Evolutionary conservation across 2,329 filamentous ascomycete genomes (phyloP).

Genomic region (Clonostachys chloroleuca): DNA sequence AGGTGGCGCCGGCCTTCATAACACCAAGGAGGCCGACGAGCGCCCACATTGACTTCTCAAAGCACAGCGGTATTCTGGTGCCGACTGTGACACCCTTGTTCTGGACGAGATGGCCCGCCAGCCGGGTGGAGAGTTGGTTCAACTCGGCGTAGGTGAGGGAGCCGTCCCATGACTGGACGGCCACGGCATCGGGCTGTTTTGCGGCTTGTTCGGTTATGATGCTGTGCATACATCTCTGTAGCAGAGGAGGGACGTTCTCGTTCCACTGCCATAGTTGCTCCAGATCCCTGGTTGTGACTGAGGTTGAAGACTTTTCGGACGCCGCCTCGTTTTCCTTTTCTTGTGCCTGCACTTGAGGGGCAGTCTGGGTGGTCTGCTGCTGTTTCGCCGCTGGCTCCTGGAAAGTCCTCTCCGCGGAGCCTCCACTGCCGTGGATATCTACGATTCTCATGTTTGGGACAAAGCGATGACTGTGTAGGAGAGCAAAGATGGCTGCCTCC

Average conservation of each 20-base stretch:
- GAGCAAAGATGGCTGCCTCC: no score
- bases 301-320: no score
- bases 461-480: no score
- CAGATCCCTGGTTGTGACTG: slow-evolving; percentile 22
- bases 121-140: slow-evolving; percentile 30
- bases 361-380: no score
- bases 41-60: slow-evolving; percentile 44
- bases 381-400: no score
- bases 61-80: slow-evolving; percentile 42
- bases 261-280: slow-evolving; percentile 43
- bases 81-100: slow-evolving; percentile 28
- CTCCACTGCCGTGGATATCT: slow-evolving; percentile 11
- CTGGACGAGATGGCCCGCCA: slow-evolving; percentile 30
- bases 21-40: slow-evolving; percentile 37
- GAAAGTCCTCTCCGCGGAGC: slow-evolving; percentile 3
- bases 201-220: slow-evolving; percentile 32
- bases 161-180: slow-evolving; percentile 47
- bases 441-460: slow-evolving; percentile 10
- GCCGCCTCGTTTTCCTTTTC: no score
- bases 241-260: slow-evolving; percentile 27
- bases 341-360: no score
- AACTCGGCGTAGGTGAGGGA: slow-evolving; percentile 39
- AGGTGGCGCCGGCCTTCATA: slow-evolving; percentile 43
- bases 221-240: slow-evolving; percentile 40
- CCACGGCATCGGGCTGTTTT: slow-evolving; percentile 27